A percentile compares a stretch with the other conserved stretches of the same genome.
These are phyloP conservation scores for Cyberlindnera mrakii DNA, from an alignment of 805 yeast species.

Conservation along the genomic window DNA sequence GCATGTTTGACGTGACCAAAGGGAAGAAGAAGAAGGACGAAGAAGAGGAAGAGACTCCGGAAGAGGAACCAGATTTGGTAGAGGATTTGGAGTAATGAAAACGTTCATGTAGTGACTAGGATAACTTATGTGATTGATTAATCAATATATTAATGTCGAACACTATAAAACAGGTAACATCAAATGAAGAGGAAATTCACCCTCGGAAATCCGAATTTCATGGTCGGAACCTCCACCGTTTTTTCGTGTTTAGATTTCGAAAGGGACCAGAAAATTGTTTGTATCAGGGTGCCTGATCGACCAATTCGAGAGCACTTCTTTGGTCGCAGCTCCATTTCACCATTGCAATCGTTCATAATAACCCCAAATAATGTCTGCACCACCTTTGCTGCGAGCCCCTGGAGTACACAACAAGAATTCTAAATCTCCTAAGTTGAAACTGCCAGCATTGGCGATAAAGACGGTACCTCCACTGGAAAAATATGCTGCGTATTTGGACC, in stretches of 20 bases:
- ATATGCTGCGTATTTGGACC: conserved; percentile 4
- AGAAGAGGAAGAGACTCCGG: conserved; percentile 1
- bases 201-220: too few relatives aligned
- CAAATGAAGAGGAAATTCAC: too few relatives aligned
- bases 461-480: conserved; percentile 4
- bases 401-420: conserved; percentile 31
- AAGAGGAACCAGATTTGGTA: conserved; percentile 2
- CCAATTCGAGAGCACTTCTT: too few relatives aligned
- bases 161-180: too few relatives aligned
- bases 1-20: conserved; percentile 21
- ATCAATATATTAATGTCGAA: too few relatives aligned
- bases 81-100: not conserved
- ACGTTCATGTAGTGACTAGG: too few relatives aligned
- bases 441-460: conserved; percentile 30
- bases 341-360: not conserved
- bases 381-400: conserved; percentile 38
- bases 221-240: too few relatives aligned
- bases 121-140: too few relatives aligned
- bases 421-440: conserved; percentile 38
- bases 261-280: too few relatives aligned
- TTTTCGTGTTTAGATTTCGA: too few relatives aligned
- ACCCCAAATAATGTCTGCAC: conserved; percentile 26
- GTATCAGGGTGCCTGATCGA: too few relatives aligned
- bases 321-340: too few relatives aligned
- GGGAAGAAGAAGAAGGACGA: conserved; percentile 11